Evolutionary conservation across 1,284 basidiomycete species (phyloP).

Genomic region (Sporisorium exsertum): DNA sequence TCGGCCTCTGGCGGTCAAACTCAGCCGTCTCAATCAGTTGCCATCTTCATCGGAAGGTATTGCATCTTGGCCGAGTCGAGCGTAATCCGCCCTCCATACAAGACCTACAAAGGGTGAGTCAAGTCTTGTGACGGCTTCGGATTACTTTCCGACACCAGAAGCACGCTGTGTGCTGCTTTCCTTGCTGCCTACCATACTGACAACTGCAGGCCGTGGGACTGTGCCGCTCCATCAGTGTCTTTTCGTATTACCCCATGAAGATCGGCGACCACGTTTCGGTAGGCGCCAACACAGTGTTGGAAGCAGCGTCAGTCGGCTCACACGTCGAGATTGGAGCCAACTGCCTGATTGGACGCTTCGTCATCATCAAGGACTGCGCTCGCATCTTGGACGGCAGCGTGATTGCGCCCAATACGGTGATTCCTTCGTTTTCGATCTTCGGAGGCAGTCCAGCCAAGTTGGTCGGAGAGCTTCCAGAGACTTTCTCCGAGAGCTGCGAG

Average conservation of each 20-base stretch:
- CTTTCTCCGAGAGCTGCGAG: conserved; percentile 84
- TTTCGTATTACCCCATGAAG: conserved; percentile 98
- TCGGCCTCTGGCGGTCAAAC: conserved; percentile 1
- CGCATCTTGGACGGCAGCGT: conserved; percentile 88
- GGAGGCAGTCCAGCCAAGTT: conserved; percentile 84
- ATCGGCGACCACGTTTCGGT: conserved; percentile 95
- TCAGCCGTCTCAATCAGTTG: conserved; percentile 74
- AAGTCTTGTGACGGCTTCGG: background rate
- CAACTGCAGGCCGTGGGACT: background rate
- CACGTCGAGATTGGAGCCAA: conserved; percentile 95
- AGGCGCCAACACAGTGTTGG: conserved; percentile 85
- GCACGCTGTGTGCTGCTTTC: no score
- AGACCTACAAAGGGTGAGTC: conserved; percentile 76
- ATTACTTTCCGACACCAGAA: no score
- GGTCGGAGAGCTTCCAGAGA: conserved; percentile 86
- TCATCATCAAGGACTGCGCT: conserved; percentile 95
- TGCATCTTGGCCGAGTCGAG: conserved; percentile 89
- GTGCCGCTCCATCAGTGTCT: conserved; percentile 71
- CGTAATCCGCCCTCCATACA: conserved; percentile 77
- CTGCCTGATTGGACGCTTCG: conserved; percentile 94
- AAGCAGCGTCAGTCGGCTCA: conserved; percentile 93
- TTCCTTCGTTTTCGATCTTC: conserved; percentile 88
- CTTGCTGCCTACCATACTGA: background rate
- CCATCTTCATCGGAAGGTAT: conserved; percentile 91
- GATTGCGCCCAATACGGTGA: conserved; percentile 89